Base-by-base conservation (phyloP, 805 yeast genomes). In the Candida sphagnicola region DNA sequence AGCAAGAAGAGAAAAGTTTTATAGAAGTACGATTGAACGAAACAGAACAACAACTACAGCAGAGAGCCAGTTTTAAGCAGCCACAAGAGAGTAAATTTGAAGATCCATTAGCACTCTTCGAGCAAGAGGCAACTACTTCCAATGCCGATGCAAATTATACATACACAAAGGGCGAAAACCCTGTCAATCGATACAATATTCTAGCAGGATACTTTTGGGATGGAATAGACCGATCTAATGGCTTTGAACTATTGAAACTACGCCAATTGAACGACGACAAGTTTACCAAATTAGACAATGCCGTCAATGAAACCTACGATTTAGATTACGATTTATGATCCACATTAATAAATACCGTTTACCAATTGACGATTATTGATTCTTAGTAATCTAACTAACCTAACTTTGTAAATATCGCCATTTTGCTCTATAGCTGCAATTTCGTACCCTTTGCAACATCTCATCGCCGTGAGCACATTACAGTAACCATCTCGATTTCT, bases 161-260 rank as follows among this genome's bases (percentile, higher is more conserved):
- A 1, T 88, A 81, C 48, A 55, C 38, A 15, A 51, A 61, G 19
- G 81, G 82, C 0, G 46, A 69, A 0, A 76, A 60, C 39, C 78
- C 86, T 0, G 76, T 75, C 15, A 90, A 90, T 54, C 64, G 98
- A 41, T 90, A 86, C 58, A 74, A 74, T 2, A 80, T 90, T 11
- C 61, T 64, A 4, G 95, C 96, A 0, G 96, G 97, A 0, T 67
- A 69, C 47, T 67, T 86, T 41, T 90, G 98, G 98, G 67, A 62
- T 58, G 97, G 97, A 0, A 80, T 90, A 2, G 90, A 87, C 59
- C 65, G 98, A 42, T 80, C 95, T 0, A 90, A 83, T 54, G 96
- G 96, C 3, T 90, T 85, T 59, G 98, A 90, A 54, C 66, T 62
- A 35, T 65, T 72, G 39, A 74, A 85, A 70, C 70, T 85, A 46